phyloP scores from a whole-genome alignment of 306 rosid genomes.

The Corylus americana region DNA sequence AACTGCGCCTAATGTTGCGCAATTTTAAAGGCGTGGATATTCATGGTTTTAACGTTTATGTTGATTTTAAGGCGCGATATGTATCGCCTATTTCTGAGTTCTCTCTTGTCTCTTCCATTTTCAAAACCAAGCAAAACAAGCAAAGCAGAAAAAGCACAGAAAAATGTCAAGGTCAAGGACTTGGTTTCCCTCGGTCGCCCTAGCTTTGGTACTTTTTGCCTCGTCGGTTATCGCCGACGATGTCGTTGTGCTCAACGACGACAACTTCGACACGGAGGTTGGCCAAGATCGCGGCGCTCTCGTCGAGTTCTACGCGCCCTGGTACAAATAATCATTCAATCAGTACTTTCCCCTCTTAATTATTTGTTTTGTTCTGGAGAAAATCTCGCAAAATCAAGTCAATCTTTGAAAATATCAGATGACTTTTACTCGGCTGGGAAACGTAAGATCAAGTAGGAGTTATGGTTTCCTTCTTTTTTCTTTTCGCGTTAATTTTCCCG shows the following conservation, averaged over 20 bases:
- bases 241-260: constrained; percentile 64
- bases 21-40: too few species aligned
- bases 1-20: too few species aligned
- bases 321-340: constrained; percentile 38
- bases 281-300: constrained; percentile 87
- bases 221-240: constrained; percentile 61
- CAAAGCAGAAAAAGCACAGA: background rate
- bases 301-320: constrained; percentile 93
- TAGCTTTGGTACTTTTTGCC: constrained; percentile 37
- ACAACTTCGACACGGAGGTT: constrained; percentile 66
- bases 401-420: background rate
- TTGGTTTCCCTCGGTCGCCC: constrained; percentile 38
- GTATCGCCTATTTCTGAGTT: too few species aligned
- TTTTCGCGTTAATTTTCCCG: background rate
- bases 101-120: background rate
- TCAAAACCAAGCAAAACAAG: background rate
- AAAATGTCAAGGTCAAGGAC: constrained; percentile 47
- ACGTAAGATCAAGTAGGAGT: background rate
- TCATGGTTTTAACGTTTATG: too few species aligned
- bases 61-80: too few species aligned
- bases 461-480: background rate
- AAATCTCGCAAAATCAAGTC: background rate
- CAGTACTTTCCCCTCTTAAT: background rate
- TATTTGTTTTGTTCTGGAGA: constrained; percentile 12
- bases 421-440: background rate